phyloP scores from a whole-genome alignment of 805 yeast species.

The Starmerella powellii region DNA sequence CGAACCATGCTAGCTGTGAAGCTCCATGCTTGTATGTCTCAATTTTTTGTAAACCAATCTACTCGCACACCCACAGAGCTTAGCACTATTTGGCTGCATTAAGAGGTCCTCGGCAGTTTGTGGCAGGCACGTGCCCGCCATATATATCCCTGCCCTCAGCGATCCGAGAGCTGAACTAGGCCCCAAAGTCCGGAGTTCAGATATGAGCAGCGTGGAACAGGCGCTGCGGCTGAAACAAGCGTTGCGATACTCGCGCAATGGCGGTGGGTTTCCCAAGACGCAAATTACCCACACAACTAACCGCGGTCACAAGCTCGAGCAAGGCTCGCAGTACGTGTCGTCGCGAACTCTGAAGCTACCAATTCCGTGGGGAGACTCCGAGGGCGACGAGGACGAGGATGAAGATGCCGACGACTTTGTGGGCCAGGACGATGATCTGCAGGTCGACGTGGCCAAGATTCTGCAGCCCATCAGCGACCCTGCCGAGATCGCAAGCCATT shows the following conservation, averaged over 20 bases:
- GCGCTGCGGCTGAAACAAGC: slow-evolving; percentile 27
- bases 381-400: slow-evolving; percentile 24
- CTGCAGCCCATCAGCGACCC: slow-evolving; percentile 74
- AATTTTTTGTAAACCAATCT: too few relatives aligned
- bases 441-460: slow-evolving; percentile 11
- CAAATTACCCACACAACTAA: slow-evolving; percentile 29
- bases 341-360: slow-evolving; percentile 32
- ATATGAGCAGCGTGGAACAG: slow-evolving; percentile 6
- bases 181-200: not conserved
- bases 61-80: too few relatives aligned
- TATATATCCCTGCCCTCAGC: too few relatives aligned
- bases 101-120: too few relatives aligned
- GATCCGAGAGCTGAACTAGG: too few relatives aligned
- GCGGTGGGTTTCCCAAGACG: slow-evolving; percentile 24
- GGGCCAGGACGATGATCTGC: slow-evolving; percentile 43
- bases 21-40: too few relatives aligned
- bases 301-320: slow-evolving; percentile 47
- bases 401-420: slow-evolving; percentile 38
- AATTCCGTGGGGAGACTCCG: slow-evolving; percentile 20
- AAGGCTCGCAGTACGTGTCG: slow-evolving; percentile 38
- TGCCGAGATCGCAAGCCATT: slow-evolving; percentile 61
- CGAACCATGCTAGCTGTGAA: too few relatives aligned
- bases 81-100: too few relatives aligned
- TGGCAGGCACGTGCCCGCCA: too few relatives aligned
- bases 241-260: slow-evolving; percentile 26